phyloP scores from a whole-genome alignment of 495 filamentous ascomycete species.

The Ramalina peruviana region DNA sequence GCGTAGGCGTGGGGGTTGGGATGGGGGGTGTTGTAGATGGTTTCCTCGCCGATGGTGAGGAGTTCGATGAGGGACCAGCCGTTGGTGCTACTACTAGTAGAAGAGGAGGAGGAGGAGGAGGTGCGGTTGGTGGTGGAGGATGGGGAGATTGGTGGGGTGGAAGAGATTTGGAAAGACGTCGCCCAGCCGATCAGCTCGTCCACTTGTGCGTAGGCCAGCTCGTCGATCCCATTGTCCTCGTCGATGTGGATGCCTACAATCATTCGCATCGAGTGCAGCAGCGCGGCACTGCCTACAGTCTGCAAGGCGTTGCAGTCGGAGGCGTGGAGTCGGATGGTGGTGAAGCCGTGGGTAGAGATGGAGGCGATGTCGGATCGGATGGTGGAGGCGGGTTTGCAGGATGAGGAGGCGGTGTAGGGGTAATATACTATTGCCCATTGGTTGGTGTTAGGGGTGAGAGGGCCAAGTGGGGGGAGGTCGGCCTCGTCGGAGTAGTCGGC shows the following conservation, averaged over 20 bases:
- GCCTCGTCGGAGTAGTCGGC: neutral
- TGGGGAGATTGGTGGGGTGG: no score
- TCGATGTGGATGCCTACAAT: slow-evolving; percentile 80
- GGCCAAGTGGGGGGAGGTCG: neutral
- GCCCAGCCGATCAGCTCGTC: slow-evolving; percentile 56
- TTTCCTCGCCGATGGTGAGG: slow-evolving; percentile 83
- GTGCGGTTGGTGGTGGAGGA: no score
- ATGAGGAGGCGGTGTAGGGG: slow-evolving; percentile 45
- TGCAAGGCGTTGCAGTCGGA: slow-evolving; percentile 76
- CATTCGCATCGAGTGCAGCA: slow-evolving; percentile 50
- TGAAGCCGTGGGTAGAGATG: slow-evolving; percentile 65
- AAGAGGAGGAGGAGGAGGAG: neutral
- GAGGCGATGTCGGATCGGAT: slow-evolving; percentile 50
- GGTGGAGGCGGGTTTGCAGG: slow-evolving; percentile 54
- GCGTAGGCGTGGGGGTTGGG: slow-evolving; percentile 28
- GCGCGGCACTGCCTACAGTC: slow-evolving; percentile 53
- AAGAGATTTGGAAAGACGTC: slow-evolving; percentile 15
- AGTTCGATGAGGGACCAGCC: slow-evolving; percentile 59
- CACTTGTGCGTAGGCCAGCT: slow-evolving; percentile 52
- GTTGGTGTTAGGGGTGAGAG: slow-evolving; percentile 16
- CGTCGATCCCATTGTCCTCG: slow-evolving; percentile 35
- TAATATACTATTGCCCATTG: slow-evolving; percentile 90
- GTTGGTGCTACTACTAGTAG: neutral
- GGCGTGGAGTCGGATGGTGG: slow-evolving; percentile 73
- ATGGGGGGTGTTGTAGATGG: slow-evolving; percentile 42